These are phyloP conservation scores for Stereum hirsutum DNA, from an alignment of 1,284 basidiomycete genomes.

Conservation along the genomic window DNA sequence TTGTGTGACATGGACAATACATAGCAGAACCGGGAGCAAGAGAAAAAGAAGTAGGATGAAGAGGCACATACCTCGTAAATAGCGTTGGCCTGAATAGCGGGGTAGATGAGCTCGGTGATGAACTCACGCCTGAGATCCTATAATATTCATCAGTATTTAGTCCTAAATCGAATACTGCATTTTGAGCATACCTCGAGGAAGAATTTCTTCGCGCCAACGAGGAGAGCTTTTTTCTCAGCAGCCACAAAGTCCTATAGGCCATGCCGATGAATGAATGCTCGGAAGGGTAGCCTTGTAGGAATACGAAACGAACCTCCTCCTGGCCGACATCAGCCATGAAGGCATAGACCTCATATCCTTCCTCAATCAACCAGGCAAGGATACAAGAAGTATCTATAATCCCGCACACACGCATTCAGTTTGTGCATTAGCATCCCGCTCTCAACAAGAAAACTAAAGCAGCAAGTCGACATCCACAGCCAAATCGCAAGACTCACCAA, in stretches of 20 bases:
- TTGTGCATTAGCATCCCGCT: too few species aligned
- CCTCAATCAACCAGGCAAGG: slow-evolving; percentile 94
- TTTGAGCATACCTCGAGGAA: slow-evolving; percentile 62
- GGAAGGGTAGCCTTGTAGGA: not conserved
- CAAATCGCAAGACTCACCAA: slow-evolving; percentile 54
- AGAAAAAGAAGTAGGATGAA: not conserved
- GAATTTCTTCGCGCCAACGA: slow-evolving; percentile 93
- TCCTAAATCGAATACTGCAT: not conserved
- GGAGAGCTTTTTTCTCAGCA: slow-evolving; percentile 85
- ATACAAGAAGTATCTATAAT: slow-evolving; percentile 88
- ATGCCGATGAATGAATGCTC: slow-evolving; percentile 7
- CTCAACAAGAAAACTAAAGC: not conserved
- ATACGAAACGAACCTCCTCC: slow-evolving; percentile 63
- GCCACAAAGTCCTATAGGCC: slow-evolving; percentile 81
- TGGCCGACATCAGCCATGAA: slow-evolving; percentile 99
- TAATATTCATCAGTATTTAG: not conserved
- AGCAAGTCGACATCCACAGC: not conserved
- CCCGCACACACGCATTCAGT: too few species aligned
- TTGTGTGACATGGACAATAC: too few species aligned
- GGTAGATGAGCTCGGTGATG: slow-evolving; percentile 94
- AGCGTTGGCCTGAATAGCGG: slow-evolving; percentile 96
- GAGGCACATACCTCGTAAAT: slow-evolving; percentile 82
- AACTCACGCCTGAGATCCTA: slow-evolving; percentile 95
- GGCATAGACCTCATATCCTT: slow-evolving; percentile 95
- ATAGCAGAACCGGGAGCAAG: not conserved